Conservation (phyloP, 2,329 filamentous ascomycete species). For the Aspergillus cejpii region DNA sequence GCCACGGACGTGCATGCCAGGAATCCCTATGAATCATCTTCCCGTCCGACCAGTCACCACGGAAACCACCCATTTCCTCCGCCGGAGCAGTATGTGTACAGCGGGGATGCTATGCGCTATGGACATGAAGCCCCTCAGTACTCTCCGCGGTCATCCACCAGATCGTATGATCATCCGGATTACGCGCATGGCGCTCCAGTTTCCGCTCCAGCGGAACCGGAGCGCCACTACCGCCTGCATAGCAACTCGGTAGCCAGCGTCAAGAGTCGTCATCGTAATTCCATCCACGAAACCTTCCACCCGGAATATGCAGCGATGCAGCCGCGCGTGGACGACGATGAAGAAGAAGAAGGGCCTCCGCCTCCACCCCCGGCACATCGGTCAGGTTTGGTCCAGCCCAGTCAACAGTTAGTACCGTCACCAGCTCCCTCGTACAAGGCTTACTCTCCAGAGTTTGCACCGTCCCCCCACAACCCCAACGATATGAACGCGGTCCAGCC, state of each 20-base stretch:
- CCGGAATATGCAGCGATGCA: constrained; percentile 42
- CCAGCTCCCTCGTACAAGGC: constrained; percentile 23
- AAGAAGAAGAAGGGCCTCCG: constrained; percentile 34
- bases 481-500: constrained; percentile 24
- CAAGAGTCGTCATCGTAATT: constrained; percentile 20
- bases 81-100: constrained; percentile 22
- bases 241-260: constrained; percentile 22
- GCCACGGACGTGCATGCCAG: constrained; percentile 7
- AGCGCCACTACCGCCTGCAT: constrained; percentile 22
- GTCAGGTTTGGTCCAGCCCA: constrained; percentile 26
- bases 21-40: constrained; percentile 11
- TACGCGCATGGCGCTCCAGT: constrained; percentile 7
- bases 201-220: constrained; percentile 12
- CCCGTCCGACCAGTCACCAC: constrained; percentile 15
- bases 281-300: constrained; percentile 27
- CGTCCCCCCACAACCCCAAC: constrained; percentile 15
- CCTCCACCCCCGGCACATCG: constrained; percentile 35
- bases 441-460: constrained; percentile 24
- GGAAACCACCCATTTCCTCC: constrained; percentile 16
- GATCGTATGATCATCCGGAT: constrained; percentile 18
- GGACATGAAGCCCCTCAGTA: constrained; percentile 16
- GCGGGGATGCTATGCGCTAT: constrained; percentile 18
- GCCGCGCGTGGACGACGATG: constrained; percentile 45
- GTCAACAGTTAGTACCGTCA: constrained; percentile 21
- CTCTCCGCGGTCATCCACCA: constrained; percentile 13